A percentile compares a stretch with the other conserved stretches of the same genome.
These are phyloP conservation scores for Fagus crenata DNA, from an alignment of 306 rosid genomes.

Conservation along the genomic window DNA sequence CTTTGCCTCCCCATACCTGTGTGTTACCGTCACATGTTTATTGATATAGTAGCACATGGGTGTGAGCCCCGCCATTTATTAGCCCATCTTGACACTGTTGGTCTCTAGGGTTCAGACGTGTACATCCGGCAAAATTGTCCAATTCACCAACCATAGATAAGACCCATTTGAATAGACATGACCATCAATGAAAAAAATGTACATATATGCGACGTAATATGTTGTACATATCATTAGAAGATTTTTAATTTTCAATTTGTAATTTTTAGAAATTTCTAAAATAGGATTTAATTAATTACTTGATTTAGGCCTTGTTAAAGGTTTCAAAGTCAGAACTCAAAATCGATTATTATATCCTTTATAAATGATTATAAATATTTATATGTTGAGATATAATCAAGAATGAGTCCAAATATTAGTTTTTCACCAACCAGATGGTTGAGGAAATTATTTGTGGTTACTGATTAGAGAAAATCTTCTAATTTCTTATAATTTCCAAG, in stretches of 20 bases:
- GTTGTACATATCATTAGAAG: no score
- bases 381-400: background rate
- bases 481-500: background rate
- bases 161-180: background rate
- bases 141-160: background rate
- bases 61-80: conserved; percentile 2
- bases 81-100: background rate
- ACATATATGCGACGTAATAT: background rate
- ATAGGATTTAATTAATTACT: no score
- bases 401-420: background rate
- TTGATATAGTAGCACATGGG: conserved; percentile 37
- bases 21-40: conserved; percentile 33
- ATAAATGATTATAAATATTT: no score
- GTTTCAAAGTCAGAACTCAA: no score
- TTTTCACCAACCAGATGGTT: background rate
- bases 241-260: no score
- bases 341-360: no score
- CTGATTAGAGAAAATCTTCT: background rate
- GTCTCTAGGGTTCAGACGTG: background rate
- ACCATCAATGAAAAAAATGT: background rate
- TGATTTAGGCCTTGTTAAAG: no score
- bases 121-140: background rate
- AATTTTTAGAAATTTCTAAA: no score
- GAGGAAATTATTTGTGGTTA: background rate
- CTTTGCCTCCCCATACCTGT: background rate